These are phyloP conservation scores for Russula lepida DNA, from an alignment of 768 basidiomycete species.

Conservation along the genomic window DNA sequence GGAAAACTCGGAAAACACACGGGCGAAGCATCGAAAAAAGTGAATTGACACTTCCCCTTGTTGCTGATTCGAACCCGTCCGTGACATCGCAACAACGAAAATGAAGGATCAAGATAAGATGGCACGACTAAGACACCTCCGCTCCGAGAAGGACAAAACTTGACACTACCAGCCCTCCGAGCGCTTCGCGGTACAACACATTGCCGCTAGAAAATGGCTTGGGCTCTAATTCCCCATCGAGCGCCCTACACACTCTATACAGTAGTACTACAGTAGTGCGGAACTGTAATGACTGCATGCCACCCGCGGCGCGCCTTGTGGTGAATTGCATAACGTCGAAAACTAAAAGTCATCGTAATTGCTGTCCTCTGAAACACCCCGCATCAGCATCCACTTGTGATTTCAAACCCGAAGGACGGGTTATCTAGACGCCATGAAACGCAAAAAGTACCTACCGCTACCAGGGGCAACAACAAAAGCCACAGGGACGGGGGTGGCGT, in stretches of 20 bases:
- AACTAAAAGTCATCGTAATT: background rate
- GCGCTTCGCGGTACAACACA: background rate
- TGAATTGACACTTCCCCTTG: background rate
- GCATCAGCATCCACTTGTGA: too few species aligned
- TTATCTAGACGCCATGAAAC: background rate
- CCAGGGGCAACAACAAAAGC: background rate
- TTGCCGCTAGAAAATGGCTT: background rate
- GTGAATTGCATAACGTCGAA: background rate
- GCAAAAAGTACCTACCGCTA: background rate
- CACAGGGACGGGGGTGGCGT: background rate
- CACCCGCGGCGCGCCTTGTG: background rate
- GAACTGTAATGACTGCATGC: background rate
- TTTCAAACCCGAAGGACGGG: background rate
- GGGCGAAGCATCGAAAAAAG: background rate
- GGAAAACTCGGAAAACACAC: background rate
- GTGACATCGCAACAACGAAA: background rate
- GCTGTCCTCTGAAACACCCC: background rate
- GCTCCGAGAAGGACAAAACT: background rate
- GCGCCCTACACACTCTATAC: background rate
- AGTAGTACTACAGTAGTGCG: too few species aligned
- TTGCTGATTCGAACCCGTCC: background rate
- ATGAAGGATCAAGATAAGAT: background rate
- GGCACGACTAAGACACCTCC: background rate
- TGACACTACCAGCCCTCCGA: background rate
- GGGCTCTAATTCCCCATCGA: background rate